Percentiles rank a stretch among this genome's conserved stretches.
Conservation (phyloP, 2,329 filamentous ascomycete species). For the Penicillium nordicum region DNA sequence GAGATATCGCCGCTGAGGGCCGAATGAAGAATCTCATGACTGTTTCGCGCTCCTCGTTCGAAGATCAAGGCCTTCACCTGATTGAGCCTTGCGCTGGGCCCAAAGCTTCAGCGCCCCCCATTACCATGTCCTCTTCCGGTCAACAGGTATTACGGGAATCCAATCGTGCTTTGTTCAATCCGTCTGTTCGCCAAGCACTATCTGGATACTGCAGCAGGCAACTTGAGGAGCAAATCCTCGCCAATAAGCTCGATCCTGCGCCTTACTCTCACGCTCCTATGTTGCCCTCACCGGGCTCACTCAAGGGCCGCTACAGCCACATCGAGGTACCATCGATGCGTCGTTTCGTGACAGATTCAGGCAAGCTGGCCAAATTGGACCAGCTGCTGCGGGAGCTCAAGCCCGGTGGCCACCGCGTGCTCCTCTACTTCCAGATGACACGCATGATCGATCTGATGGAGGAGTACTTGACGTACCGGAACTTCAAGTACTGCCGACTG, state of each 20-base stretch:
- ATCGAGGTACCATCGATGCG: conserved; percentile 95
- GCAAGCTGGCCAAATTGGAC: conserved; percentile 90
- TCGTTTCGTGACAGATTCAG: conserved; percentile 94
- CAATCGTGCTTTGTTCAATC: conserved; percentile 74
- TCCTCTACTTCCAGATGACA: conserved; percentile 99
- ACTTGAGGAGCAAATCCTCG: conserved; percentile 72
- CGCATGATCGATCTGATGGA: conserved; percentile 99
- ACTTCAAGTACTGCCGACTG: conserved; percentile 96
- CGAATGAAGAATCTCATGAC: conserved; percentile 74
- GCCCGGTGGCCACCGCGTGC: conserved; percentile 84
- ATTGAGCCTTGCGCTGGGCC: conserved; percentile 79
- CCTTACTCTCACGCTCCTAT: conserved; percentile 61
- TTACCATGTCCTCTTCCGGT: conserved; percentile 73
- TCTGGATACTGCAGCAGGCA: conserved; percentile 60
- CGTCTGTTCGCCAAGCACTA: conserved; percentile 68
- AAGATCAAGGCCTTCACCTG: conserved; percentile 67
- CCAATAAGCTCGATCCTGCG: conserved; percentile 62
- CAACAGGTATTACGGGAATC: conserved; percentile 61
- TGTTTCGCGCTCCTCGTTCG: conserved; percentile 64
- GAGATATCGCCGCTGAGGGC: conserved; percentile 68
- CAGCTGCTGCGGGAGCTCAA: conserved; percentile 84
- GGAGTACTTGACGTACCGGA: conserved; percentile 96
- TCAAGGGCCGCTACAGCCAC: conserved; percentile 81
- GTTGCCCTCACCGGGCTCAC: conserved; percentile 73
- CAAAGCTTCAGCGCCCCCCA: conserved; percentile 77